phyloP scores from a whole-genome alignment of 495 filamentous ascomycete genomes.

The Tuber aestivum region DNA sequence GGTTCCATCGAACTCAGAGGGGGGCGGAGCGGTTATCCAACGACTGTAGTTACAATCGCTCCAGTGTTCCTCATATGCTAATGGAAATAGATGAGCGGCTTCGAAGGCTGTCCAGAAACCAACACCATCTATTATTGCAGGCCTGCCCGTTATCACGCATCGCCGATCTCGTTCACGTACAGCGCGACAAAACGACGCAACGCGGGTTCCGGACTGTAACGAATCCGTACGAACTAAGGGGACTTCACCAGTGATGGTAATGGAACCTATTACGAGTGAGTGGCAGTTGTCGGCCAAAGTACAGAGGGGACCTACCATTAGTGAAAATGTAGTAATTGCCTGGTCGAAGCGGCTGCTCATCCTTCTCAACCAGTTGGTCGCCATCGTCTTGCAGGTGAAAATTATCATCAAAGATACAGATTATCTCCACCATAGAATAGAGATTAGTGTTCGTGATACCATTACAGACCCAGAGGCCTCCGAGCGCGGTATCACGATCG shows the following conservation, averaged over 20 bases:
- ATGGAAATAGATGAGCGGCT: slow-evolving; percentile 45
- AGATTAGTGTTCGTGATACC: slow-evolving; percentile 45
- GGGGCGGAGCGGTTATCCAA: slow-evolving; percentile 42
- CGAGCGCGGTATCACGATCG: slow-evolving; percentile 38
- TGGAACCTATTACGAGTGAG: slow-evolving; percentile 9
- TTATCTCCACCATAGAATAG: slow-evolving; percentile 43
- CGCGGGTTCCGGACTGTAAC: slow-evolving; percentile 24
- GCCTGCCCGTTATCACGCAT: slow-evolving; percentile 43
- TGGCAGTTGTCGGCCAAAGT: too few species aligned
- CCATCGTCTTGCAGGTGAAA: slow-evolving; percentile 39
- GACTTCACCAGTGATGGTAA: slow-evolving; percentile 40
- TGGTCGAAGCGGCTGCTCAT: slow-evolving; percentile 39
- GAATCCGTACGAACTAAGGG: slow-evolving; percentile 39
- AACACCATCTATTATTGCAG: not conserved
- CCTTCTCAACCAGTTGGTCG: slow-evolving; percentile 33
- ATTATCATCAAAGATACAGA: slow-evolving; percentile 24
- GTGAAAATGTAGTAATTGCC: too few species aligned
- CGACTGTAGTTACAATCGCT: slow-evolving; percentile 33
- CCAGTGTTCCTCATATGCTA: slow-evolving; percentile 43
- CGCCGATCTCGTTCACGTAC: slow-evolving; percentile 33
- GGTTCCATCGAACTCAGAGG: slow-evolving; percentile 11
- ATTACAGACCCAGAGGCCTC: slow-evolving; percentile 42
- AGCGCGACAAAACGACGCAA: slow-evolving; percentile 31
- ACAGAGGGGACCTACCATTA: not conserved
- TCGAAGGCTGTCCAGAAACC: slow-evolving; percentile 39